Base-by-base conservation (phyloP, 1,284 basidiomycete genomes). In the Serendipita sp. region DNA sequence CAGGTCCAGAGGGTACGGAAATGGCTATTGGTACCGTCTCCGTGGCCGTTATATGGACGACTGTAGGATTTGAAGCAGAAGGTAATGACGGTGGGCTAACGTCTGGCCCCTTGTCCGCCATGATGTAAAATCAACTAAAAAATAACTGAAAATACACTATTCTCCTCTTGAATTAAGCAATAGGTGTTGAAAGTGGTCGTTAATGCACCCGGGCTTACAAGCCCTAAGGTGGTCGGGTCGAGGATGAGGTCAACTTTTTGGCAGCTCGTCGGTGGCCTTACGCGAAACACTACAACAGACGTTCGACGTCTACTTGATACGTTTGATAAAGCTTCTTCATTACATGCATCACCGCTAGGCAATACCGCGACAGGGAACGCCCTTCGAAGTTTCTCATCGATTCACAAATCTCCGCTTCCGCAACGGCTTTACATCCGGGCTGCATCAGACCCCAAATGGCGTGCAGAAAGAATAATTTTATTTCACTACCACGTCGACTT, bases 151-250 rank as follows among this genome's bases (percentile, higher is more conserved):
- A 63, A 43, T 61, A 61, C 32, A 71, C 77, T 0, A 73, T 85
- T 41, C 73, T 86, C 63, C 72, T 85, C 63, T 80, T 79, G 26
- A 79, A 78, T 3, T 67, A 29, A 49, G 29, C n/a, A 17, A 22
- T 22, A 17, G 45, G 45, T 17, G 29, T 29, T n/a, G 29, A 49
- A 29, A 49, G 45, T n/a, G 45, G 45, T 29, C 45, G 45, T 29
- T 17, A 49, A 29, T n/a, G 45, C 29, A 49, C 45, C 29, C 45
- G 45, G n/a, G 45, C 17, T 29, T 49, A n/a, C n/a, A 49, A 8
- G 17, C 45, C 45, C 17, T 22, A 29, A 22, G n/a, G 45, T 49
- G 45, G 45, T 22, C 17, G 45, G 29, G 45, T 49, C 45, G n/a
- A 49, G 29, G 45, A 41, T 29, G 45, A 1, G 45, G n/a, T 22